A percentile compares a stretch with the other conserved stretches of the same genome.
Evolutionary conservation across 257 asterid genomes (phyloP).

Genomic region (Catharanthus roseus): DNA sequence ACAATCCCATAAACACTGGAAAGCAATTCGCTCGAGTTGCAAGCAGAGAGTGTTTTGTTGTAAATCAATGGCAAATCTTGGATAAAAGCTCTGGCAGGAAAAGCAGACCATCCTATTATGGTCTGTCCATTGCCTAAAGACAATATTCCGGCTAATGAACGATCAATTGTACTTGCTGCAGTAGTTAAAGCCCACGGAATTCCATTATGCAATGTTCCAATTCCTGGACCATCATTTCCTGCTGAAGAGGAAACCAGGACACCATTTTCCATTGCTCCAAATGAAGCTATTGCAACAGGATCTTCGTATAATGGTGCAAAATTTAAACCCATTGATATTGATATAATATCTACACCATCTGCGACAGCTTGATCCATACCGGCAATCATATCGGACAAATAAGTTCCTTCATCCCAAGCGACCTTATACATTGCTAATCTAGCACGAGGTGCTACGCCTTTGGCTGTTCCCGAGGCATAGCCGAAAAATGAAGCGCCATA

Average conservation of each 20-base stretch:
- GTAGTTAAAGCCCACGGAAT: constrained; percentile 55
- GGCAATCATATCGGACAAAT: constrained; percentile 12
- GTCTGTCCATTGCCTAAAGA: constrained; percentile 28
- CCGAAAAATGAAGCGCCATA: constrained; percentile 17
- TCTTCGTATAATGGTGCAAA: neutral
- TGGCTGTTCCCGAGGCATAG: constrained; percentile 18
- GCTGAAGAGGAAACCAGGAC: constrained; percentile 53
- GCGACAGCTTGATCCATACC: constrained; percentile 20
- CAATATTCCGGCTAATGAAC: constrained; percentile 40
- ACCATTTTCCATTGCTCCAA: constrained; percentile 41
- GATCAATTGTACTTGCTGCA: constrained; percentile 50
- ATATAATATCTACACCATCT: constrained; percentile 20
- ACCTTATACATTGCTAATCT: constrained; percentile 15
- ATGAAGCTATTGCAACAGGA: constrained; percentile 11
- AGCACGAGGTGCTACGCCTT: constrained; percentile 19
- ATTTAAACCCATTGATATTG: constrained; percentile 11
- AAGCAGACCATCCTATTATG: constrained; percentile 44
- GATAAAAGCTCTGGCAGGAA: constrained; percentile 32
- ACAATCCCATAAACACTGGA: constrained; percentile 13
- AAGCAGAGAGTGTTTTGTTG: constrained; percentile 33
- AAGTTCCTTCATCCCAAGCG: neutral
- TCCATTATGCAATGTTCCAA: constrained; percentile 36
- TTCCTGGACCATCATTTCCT: constrained; percentile 34
- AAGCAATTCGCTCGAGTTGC: constrained; percentile 33
- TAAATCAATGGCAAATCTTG: constrained; percentile 35